Evolutionary conservation across 2,329 filamentous ascomycete genomes (phyloP).

Genomic region (Sporothrix dimorphospora): DNA sequence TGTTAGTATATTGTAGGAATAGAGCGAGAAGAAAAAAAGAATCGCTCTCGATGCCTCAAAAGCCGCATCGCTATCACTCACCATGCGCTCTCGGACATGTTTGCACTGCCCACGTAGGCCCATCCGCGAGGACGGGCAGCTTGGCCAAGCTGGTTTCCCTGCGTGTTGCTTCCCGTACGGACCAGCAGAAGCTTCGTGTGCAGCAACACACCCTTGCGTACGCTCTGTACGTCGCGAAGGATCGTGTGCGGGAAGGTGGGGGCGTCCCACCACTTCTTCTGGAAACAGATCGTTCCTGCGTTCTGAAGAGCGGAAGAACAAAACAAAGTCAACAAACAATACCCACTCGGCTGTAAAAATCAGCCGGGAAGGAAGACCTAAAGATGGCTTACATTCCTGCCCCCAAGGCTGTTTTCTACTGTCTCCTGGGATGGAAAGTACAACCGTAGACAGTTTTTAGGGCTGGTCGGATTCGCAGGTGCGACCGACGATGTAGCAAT

Average conservation of each 20-base stretch:
- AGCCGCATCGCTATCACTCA: conserved; percentile 48
- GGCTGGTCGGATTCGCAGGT: not conserved
- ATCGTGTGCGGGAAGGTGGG: conserved; percentile 70
- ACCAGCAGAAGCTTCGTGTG: conserved; percentile 79
- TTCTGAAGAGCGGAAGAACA: conserved; percentile 45
- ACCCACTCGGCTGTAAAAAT: not conserved
- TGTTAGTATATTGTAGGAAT: not conserved
- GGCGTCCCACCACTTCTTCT: conserved; percentile 71
- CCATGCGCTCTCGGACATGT: conserved; percentile 93
- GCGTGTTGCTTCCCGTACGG: conserved; percentile 34
- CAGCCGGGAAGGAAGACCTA: not conserved
- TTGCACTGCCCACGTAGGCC: conserved; percentile 88
- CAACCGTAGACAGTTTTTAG: conserved; percentile 61
- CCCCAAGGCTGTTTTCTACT: conserved; percentile 66
- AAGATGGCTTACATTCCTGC: conserved; percentile 53
- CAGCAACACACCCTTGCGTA: conserved; percentile 72
- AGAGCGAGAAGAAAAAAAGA: not conserved
- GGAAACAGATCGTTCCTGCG: conserved; percentile 83
- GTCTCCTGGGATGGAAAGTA: conserved; percentile 81
- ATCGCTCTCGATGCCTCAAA: not conserved
- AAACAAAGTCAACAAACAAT: not conserved
- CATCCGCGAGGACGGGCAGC: conserved; percentile 54
- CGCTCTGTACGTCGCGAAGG: conserved; percentile 76
- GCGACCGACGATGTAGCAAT: not conserved
- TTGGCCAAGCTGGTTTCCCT: conserved; percentile 22